Evolutionary conservation across 345 rosid genomes (phyloP).

Genomic region (Conringia planisiliqua): DNA sequence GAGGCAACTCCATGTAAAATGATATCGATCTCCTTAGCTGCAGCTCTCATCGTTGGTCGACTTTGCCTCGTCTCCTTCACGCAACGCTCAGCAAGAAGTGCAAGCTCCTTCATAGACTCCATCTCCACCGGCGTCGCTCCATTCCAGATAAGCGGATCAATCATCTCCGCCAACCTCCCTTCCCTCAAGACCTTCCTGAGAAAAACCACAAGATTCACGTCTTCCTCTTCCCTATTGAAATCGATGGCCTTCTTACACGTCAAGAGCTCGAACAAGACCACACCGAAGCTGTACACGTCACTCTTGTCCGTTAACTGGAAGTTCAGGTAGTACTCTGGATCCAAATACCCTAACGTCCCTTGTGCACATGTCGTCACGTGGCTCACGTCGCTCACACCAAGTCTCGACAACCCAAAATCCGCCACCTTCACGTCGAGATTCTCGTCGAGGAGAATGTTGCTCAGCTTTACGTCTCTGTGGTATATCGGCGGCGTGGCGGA

Average conservation of each 20-base stretch:
- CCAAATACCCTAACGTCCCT: slow-evolving; percentile 61
- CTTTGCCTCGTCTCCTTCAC: slow-evolving; percentile 49
- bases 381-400: slow-evolving; percentile 40
- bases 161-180: slow-evolving; percentile 37
- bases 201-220: slow-evolving; percentile 52
- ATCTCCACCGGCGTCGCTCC: slow-evolving; percentile 35
- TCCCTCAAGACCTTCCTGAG: slow-evolving; percentile 41
- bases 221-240: slow-evolving; percentile 50
- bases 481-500: slow-evolving; percentile 56
- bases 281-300: slow-evolving; percentile 64
- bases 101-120: slow-evolving; percentile 47
- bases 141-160: slow-evolving; percentile 42
- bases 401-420: slow-evolving; percentile 56
- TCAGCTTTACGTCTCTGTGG: slow-evolving; percentile 53
- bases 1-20: slow-evolving; percentile 35
- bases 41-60: slow-evolving; percentile 54
- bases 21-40: slow-evolving; percentile 43
- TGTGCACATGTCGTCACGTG: slow-evolving; percentile 60
- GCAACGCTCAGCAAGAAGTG: slow-evolving; percentile 42
- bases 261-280: slow-evolving; percentile 53
- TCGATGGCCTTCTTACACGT: slow-evolving; percentile 52
- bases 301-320: slow-evolving; percentile 62
- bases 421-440: slow-evolving; percentile 51
- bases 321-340: slow-evolving; percentile 58
- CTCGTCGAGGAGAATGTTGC: slow-evolving; percentile 42